These are phyloP conservation scores for Acorus calamus DNA, from an alignment of 106 monocot genomes.

Conservation along the genomic window DNA sequence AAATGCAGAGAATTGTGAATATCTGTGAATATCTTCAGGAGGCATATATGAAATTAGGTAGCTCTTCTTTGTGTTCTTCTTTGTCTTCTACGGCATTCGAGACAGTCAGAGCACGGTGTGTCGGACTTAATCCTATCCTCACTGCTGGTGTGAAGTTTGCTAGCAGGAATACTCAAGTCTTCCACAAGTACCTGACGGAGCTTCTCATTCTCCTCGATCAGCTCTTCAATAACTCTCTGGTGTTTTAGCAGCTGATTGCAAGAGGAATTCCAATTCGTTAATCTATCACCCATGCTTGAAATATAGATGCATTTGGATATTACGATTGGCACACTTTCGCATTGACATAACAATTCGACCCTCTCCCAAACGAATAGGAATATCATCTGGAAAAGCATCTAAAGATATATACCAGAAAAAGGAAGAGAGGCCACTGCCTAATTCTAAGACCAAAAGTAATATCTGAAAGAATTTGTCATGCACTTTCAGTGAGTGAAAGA, in stretches of 20 bases:
- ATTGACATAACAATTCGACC: no score
- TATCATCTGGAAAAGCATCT: background rate
- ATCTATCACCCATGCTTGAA: no score
- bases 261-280: background rate
- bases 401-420: background rate
- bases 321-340: no score
- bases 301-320: no score
- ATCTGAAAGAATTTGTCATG: no score
- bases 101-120: conserved; percentile 43
- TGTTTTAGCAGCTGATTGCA: conserved; percentile 48
- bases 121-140: conserved; percentile 2
- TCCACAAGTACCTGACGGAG: conserved; percentile 49
- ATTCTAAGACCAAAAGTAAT: no score
- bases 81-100: conserved; percentile 49
- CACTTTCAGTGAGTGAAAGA: no score
- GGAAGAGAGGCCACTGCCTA: no score
- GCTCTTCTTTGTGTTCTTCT: conserved; percentile 33
- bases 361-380: background rate
- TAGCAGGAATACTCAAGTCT: conserved; percentile 46
- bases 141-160: conserved; percentile 21
- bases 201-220: conserved; percentile 52
- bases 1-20: no score
- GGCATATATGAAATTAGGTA: no score
- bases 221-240: conserved; percentile 47
- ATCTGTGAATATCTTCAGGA: no score